Base-by-base conservation (phyloP, 768 basidiomycete species). In the Agaricus blazei region DNA sequence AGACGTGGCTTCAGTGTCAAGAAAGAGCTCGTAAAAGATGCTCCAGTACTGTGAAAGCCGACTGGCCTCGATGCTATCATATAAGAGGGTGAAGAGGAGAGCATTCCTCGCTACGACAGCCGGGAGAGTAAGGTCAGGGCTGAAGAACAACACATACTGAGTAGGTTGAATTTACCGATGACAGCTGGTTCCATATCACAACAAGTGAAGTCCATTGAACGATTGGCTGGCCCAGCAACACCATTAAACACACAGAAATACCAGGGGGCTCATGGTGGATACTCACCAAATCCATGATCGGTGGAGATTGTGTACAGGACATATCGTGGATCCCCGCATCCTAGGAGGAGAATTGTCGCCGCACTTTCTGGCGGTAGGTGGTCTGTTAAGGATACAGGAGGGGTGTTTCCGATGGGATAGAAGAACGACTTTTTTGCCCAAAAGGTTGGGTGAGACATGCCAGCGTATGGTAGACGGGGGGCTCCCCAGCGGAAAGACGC, bases 371-470 rank as follows among this genome's bases (percentile, higher is more conserved):
- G 75, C 54, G 78, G 65, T 4, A 85, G 62, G 38, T 75, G 70
- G 51, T 76, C 67, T 3, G 78, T 77, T 12, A 85, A 67, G 44
- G 69, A 76, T 3, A 78, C 66, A 4, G 84, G 76, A 4, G 81
- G 71, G 0, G 83, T 84, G 61, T 84, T 84, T 34, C 84, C 83
- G 14, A 82, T 68, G 2, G 82, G 76, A 63, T 84, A 84, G 68
- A 82, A 85, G 55, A 73, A 79, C 2, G 65, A 65, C 57, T 71
- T 74, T 9, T 67, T 71, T 2, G 72, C 75, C 72, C 74, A 78
- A n/a, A 67, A 58, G 3, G 78, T 55, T 3, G 75, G 71, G 47
- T 77, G 74, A 3, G 76, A 66, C 80, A 83, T 79, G 56, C 19
- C 19, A 19, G 19, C 19, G 19, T 19, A 19, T 19, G 19, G 19